Base-by-base conservation (phyloP, 805 yeast genomes). In the Teunomyces panamensis region DNA sequence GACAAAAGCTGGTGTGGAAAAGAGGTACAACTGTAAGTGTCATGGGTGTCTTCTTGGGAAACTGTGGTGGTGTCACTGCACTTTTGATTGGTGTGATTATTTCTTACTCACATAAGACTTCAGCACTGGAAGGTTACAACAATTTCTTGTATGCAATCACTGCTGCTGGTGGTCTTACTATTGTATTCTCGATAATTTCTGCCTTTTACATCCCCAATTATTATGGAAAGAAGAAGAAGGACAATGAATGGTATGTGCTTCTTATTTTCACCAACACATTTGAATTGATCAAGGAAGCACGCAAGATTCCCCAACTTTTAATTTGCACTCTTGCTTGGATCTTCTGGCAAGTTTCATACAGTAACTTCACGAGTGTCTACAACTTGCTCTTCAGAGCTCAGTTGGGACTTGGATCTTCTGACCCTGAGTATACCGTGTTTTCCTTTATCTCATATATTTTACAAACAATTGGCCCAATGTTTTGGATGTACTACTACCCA, bases 1-100 rank as follows among this genome's bases (percentile, higher is more conserved):
- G 69, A 47, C 50, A 60, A 6, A 39, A 50, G 1, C 48, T 52
- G 32, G 56, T 67, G 2, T 53, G 69, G 48, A 58, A 52, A 27
- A 56, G 64, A 42, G 75, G 75, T 0, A 54, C 71, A 0, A 60
- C 39, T 5, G 74, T 70, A 1, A 67, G 73, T 52, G 73, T 65
- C 2, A 49, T 68, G 64, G 77, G 76, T 1, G 41, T 71, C 2
- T 48, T 69, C 30, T 44, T 62, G 34, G 65, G 72, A 2, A 71
- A 71, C 45, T 43, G 60, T 41, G 76, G 77, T 30, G 75, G 74
- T 1, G 51, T 72, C 6, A 54, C 63, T 3, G 75, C 76, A 1
- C 46, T 70, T n/a, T 20, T 68, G 2, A 58, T 71, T 41, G 75
- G 76, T 0, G 60, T 71, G 4, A 63, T 71, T 13, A 68, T 71